These are phyloP conservation scores for Apostasia ramifera DNA, from an alignment of 106 monocot species.

Conservation along the genomic window DNA sequence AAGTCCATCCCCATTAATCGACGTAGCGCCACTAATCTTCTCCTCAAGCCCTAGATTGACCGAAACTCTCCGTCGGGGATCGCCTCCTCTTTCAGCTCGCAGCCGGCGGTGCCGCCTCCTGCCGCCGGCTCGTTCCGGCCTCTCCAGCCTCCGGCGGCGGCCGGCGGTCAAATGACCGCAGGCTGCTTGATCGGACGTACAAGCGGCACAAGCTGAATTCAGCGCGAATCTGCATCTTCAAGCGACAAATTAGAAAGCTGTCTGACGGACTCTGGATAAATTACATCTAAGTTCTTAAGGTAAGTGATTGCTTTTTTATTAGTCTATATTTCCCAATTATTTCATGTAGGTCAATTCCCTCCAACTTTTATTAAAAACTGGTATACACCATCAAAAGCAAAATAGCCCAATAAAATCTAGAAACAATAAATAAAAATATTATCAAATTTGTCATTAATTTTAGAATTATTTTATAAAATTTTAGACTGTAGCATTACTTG, in stretches of 20 bases:
- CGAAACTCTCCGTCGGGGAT: neutral
- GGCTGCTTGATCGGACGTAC: slow-evolving; percentile 35
- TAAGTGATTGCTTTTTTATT: neutral
- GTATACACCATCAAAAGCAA: too few relatives aligned
- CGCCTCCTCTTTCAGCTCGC: neutral
- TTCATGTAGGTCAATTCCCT: neutral
- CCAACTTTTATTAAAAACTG: too few relatives aligned
- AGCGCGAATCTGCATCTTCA: slow-evolving; percentile 26
- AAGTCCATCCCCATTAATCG: too few relatives aligned
- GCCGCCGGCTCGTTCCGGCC: neutral
- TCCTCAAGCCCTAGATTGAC: too few relatives aligned
- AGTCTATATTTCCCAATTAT: neutral
- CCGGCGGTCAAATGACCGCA: slow-evolving; percentile 52
- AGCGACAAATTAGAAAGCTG: neutral
- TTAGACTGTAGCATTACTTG: too few relatives aligned
- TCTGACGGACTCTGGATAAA: neutral
- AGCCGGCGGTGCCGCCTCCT: neutral
- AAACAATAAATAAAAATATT: neutral
- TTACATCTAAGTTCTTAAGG: neutral
- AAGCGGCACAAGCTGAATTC: slow-evolving; percentile 77
- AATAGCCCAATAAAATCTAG: neutral
- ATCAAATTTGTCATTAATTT: too few relatives aligned
- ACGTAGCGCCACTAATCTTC: too few relatives aligned
- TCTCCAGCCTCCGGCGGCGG: slow-evolving; percentile 7
- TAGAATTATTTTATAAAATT: too few relatives aligned